Base-by-base conservation (phyloP, 768 basidiomycete genomes). In the Agaricus bisporus region DNA sequence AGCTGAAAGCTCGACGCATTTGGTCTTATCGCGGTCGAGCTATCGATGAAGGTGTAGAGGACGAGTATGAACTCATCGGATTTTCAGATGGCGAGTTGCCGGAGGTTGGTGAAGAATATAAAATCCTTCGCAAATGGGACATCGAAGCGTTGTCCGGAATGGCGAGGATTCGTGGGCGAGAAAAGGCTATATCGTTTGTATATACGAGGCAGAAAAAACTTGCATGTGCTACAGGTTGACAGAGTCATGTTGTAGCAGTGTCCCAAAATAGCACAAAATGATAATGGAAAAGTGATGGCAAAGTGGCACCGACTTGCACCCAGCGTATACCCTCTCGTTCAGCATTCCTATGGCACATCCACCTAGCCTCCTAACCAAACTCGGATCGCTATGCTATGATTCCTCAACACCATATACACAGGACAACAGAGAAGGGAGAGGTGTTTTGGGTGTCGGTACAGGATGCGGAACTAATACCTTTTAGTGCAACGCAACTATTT, bases 31-130 rank as follows among this genome's bases (percentile, higher is more conserved):
- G 45, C 15, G 52, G 45, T 5, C 44, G 26, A 14, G 45, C 38
- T 25, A 26, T 54, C n/a, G 44, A 52, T 46, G 43, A 41, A 38
- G 52, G 45, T 25, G 38, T 29, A 7, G 38, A 46, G 20, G 52
- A 47, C 5, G 45, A 46, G 38, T 54, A 54, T 39, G 52, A 54
- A 10, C 38, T 54, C 7, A 22, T 29, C 41, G 52, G 44, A 17
- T 54, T 46, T 11, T 46, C 52, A 20, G 52, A 46, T 3, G 52
- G 52, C 37, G 45, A 39, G 20, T 37, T 54, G 39, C 26, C n/a
- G 2, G 28, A 41, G 10, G 29, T 47, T 15, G 18, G 25, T 4
- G 45, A 54, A 17, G 52, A 18, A 12, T 47, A 47, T 41, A 46
- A 18, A 28, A 25, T 47, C 17, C 15, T 54, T 29, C 37, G 15